Base-by-base conservation (phyloP, 129 eudicot species). In the Mikania micrantha region DNA sequence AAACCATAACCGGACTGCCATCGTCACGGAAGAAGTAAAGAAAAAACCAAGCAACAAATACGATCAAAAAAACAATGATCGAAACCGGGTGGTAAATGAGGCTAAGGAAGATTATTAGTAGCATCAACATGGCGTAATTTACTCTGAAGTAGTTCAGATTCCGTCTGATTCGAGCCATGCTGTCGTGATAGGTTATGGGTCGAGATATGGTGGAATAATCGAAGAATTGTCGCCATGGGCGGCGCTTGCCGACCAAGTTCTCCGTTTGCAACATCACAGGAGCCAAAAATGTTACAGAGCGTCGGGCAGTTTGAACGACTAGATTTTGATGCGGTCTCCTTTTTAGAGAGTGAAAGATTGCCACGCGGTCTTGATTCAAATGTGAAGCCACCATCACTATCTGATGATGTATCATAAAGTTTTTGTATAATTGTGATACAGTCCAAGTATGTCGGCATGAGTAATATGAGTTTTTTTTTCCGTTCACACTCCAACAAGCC, bases 81-180 rank as follows among this genome's bases (percentile, higher is more conserved):
- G 91, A 90, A 7, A 86, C 16, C 5, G 97, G 97, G 62, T 90
- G 88, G 79, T 82, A 90, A 25, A 90, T 41, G 17, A 90, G 79
- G 84, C 86, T 78, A 53, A 82, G 54, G 77, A 90, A 87, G 71
- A 84, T 77, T 19, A 86, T 76, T 10, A 78, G 5, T 7, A 84
- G 79, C 39, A 81, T 58, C 25, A 84, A 58, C 67, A 84, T 60
- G 19, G 87, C 66, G 87, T 90, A 90, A 65, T 90, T 90, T 72
- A 64, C 66, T 50, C 88, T 77, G 73, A 86, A 90, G 40, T 84
- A 74, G 81, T 60, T 50, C 31, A 78, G 52, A 66, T 90, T 90
- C 28, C 76, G 78, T 50, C 83, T 71, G 80, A 90, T 64, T 5
- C 95, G 80, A 61, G 80, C 32, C 54, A 76, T 76, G 27, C 85